These are phyloP conservation scores for Ophioceras dolichostomum DNA, from an alignment of 2,329 filamentous ascomycete species.

Conservation along the genomic window DNA sequence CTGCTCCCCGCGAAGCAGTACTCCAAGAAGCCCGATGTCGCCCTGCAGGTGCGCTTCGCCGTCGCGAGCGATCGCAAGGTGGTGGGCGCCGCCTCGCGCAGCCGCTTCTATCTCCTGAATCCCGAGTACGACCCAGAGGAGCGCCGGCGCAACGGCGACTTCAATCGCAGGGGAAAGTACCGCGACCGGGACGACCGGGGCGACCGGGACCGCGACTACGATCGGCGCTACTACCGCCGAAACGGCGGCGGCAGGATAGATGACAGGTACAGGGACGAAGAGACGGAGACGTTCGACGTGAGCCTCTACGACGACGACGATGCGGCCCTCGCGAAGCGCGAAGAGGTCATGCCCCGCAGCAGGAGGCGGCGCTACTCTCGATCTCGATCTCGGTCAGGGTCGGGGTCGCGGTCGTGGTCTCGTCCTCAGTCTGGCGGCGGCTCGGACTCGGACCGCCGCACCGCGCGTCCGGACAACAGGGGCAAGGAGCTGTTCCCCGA, in stretches of 20 bases:
- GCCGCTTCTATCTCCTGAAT: conserved; percentile 85
- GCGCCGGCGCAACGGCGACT: conserved; percentile 44
- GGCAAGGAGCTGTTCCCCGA: conserved; percentile 54
- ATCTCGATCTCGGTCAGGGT: neutral
- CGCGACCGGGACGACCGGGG: conserved; percentile 38
- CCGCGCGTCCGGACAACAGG: conserved; percentile 23
- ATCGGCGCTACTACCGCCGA: conserved; percentile 21
- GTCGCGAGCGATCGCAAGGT: conserved; percentile 69
- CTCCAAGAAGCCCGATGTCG: conserved; percentile 53
- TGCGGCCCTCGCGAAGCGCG: conserved; percentile 20
- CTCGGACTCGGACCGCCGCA: conserved; percentile 13
- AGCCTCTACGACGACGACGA: conserved; percentile 51
- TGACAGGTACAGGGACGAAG: conserved; percentile 32
- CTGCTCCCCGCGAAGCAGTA: conserved; percentile 58
- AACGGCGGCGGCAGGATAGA: conserved; percentile 30
- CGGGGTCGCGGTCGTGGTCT: conserved; percentile 7
- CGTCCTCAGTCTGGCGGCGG: conserved; percentile 11
- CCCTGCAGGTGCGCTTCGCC: conserved; percentile 62
- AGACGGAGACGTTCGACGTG: conserved; percentile 50
- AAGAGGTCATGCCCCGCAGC: conserved; percentile 11
- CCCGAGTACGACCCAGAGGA: conserved; percentile 80
- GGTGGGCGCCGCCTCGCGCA: conserved; percentile 64
- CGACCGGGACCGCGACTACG: conserved; percentile 14
- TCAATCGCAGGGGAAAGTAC: conserved; percentile 34
- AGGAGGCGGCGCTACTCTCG: conserved; percentile 20